A percentile compares a stretch with the other conserved stretches of the same genome.
Evolutionary conservation across 257 asterid species (phyloP).

Genomic region (Fraxinus cuspidata): DNA sequence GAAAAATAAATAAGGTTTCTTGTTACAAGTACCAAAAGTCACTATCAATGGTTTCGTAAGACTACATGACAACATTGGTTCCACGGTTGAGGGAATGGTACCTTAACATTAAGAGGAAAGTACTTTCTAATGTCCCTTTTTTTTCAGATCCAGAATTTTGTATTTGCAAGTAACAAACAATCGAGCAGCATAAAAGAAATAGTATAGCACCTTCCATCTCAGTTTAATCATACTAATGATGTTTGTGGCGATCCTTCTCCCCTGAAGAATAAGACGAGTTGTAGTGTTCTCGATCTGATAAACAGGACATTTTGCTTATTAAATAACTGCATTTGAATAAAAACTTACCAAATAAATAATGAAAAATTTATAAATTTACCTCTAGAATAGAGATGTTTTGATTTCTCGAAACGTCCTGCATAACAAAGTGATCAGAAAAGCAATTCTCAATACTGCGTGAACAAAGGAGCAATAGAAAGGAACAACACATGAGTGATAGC

Average conservation of each 20-base stretch:
- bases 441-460: conserved; percentile 1
- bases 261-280: conserved; percentile 64
- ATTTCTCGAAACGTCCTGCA: conserved; percentile 67
- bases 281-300: conserved; percentile 68
- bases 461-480: not conserved
- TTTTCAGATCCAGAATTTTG: not conserved
- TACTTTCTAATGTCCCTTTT: not conserved
- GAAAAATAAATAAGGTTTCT: not conserved
- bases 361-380: conserved; percentile 38
- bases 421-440: conserved; percentile 12
- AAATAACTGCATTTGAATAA: not conserved
- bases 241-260: conserved; percentile 78
- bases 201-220: not conserved
- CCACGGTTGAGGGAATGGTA: not conserved
- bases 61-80: not conserved
- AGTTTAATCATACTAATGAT: conserved; percentile 49
- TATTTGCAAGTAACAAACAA: not conserved
- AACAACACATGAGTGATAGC: conserved; percentile 1
- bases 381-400: conserved; percentile 72
- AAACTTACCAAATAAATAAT: not conserved
- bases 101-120: conserved; percentile 12
- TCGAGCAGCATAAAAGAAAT: not conserved
- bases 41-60: not conserved
- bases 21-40: not conserved
- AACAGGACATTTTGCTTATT: conserved; percentile 7